A percentile compares a stretch with the other conserved stretches of the same genome.
Conservation (phyloP, 2,329 filamentous ascomycete genomes). For the Fusarium falciforme region DNA sequence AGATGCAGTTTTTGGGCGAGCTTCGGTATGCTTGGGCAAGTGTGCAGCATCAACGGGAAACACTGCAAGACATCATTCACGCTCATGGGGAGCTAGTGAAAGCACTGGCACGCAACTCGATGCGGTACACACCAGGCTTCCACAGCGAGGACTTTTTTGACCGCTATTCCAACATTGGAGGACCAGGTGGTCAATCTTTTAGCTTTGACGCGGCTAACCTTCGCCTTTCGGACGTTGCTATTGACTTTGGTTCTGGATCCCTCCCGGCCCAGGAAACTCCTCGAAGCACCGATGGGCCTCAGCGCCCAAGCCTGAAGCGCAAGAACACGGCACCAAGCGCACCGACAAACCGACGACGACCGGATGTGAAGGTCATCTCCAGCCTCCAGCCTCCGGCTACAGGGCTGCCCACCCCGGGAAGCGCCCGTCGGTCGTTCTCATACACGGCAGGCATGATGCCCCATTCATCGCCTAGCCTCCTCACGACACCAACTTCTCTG, state of each 20-base stretch:
- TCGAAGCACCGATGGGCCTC: slow-evolving; percentile 46
- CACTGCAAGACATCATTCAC: slow-evolving; percentile 79
- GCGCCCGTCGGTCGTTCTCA: slow-evolving; percentile 54
- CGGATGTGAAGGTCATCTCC: slow-evolving; percentile 51
- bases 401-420: slow-evolving; percentile 46
- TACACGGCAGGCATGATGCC: slow-evolving; percentile 47
- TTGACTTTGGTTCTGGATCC: slow-evolving; percentile 70
- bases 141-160: slow-evolving; percentile 91
- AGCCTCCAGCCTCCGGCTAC: slow-evolving; percentile 43
- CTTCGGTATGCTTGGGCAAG: slow-evolving; percentile 81
- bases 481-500: slow-evolving; percentile 53
- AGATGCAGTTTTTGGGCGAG: slow-evolving; percentile 84
- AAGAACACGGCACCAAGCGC: slow-evolving; percentile 58
- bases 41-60: slow-evolving; percentile 83
- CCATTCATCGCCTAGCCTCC: slow-evolving; percentile 53
- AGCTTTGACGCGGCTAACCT: slow-evolving; percentile 81
- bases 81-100: slow-evolving; percentile 87
- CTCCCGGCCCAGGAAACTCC: slow-evolving; percentile 61
- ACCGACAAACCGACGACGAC: slow-evolving; percentile 52
- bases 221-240: slow-evolving; percentile 73
- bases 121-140: slow-evolving; percentile 82
- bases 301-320: slow-evolving; percentile 59
- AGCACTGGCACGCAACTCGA: slow-evolving; percentile 70
- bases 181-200: slow-evolving; percentile 68
- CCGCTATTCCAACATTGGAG: slow-evolving; percentile 72